Evolutionary conservation across 768 basidiomycete genomes (phyloP), one percentile per base, ranked within the genome.

Genomic region (Termitomyces heimii): DNA sequence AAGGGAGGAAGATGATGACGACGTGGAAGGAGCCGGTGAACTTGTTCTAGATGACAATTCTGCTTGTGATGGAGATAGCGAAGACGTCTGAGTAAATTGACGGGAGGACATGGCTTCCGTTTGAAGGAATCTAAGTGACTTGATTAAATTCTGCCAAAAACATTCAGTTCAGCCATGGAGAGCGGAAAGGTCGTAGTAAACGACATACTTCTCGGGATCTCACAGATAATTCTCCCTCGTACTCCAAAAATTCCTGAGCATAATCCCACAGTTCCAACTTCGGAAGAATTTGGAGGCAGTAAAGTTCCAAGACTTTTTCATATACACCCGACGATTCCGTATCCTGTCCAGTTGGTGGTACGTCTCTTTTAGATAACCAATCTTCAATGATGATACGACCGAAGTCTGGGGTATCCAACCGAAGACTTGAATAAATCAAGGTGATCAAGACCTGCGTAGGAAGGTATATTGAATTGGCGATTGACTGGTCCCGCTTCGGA

Each of bases 261-360:
- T 91, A 90, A 20, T 85, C 84, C 91, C 91, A 93, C 64, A 90
- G 85, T 48, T 81, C 82, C 28, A 93, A 67, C 47, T 82, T 81
- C 0, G 91, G 88, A 35, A 94, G 70, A 35, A 93, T 71, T 57
- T 86, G 83, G 16, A 92, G 72, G 63, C 83, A 85, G 69, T 93
- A 94, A 12, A 90, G 68, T 61, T 92, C 89, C 46, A 93, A 66
- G 9, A 91, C 79, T 65, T 88, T 89, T 54, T 82, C 82, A 62
- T 93, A 92, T 18, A 81, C 85, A 47, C 69, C 75, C 3, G 75
- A 73, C 0, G 73, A 46, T 45, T 66, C 67, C 9, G 63, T 67
- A 32, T 66, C 62, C 26, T 46, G 28, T 1, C 45, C 18, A 2
- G 56, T 22, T 26, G 62, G 56, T 28, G 70, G 69, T 32, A 77